phyloP scores from a whole-genome alignment of 164 flowering plant species.

The Platanus orientalis region DNA sequence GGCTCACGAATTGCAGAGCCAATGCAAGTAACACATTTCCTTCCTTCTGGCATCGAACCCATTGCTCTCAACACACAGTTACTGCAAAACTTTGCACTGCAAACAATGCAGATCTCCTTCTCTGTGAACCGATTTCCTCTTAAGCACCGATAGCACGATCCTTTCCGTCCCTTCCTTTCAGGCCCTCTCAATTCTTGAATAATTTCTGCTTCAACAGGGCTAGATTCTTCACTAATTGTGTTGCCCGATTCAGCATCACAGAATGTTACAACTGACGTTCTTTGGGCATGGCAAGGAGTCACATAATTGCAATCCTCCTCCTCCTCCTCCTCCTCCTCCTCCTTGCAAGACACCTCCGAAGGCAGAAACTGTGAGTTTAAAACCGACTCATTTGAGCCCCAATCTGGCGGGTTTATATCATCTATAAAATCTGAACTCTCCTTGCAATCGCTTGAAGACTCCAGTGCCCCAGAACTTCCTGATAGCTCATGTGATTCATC shows the following conservation, averaged over 20 bases:
- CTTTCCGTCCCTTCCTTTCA: conserved; percentile 44
- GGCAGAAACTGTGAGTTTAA: conserved; percentile 33
- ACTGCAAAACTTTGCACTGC: conserved; percentile 89
- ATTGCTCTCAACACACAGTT: conserved; percentile 93
- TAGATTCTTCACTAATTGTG: conserved; percentile 17
- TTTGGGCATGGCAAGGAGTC: conserved; percentile 31
- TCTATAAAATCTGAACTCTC: conserved; percentile 25
- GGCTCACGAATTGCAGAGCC: conserved; percentile 78
- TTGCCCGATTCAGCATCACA: conserved; percentile 32
- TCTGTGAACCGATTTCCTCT: conserved; percentile 86
- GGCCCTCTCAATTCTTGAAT: conserved; percentile 25
- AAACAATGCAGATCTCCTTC: conserved; percentile 91
- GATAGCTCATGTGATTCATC: conserved; percentile 24
- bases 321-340: conserved; percentile 38
- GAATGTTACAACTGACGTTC: conserved; percentile 45
- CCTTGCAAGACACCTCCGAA: conserved; percentile 36
- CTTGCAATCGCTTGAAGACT: conserved; percentile 15
- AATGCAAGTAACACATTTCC: conserved; percentile 93
- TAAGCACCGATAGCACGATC: conserved; percentile 75
- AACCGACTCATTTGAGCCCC: conserved; percentile 29
- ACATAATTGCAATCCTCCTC: conserved; percentile 24
- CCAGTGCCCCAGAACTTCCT: conserved; percentile 30
- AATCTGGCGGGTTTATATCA: conserved; percentile 24
- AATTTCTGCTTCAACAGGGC: conserved; percentile 20
- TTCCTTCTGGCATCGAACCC: conserved; percentile 99